Percentiles rank a stretch among this genome's conserved stretches.
These are phyloP conservation scores for Sporothrix curviconia DNA, from an alignment of 2,329 filamentous ascomycete species.

Conservation along the genomic window DNA sequence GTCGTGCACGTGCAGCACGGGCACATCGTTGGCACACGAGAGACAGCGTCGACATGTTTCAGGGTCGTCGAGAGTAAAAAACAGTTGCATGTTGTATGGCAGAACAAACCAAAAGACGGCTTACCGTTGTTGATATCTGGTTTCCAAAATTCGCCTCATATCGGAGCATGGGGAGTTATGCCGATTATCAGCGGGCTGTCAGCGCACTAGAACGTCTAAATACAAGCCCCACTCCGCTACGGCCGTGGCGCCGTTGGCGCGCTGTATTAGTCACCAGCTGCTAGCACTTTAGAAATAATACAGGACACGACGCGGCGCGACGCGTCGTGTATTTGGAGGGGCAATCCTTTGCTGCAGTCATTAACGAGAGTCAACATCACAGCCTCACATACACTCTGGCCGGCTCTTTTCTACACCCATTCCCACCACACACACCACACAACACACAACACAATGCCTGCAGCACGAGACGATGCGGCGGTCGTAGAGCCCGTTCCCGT, in stretches of 20 bases:
- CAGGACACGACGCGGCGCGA: too few relatives aligned
- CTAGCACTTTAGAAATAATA: neutral
- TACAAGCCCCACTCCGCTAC: neutral
- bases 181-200: too few relatives aligned
- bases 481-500: neutral
- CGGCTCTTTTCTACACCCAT: neutral
- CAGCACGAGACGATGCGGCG: conserved; percentile 4
- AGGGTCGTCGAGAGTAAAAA: neutral
- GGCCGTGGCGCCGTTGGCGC: neutral
- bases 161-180: neutral
- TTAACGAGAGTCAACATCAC: too few relatives aligned
- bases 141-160: neutral
- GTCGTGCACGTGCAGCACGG: neutral
- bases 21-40: conserved; percentile 10
- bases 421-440: neutral
- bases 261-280: neutral
- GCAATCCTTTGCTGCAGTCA: too few relatives aligned
- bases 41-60: neutral
- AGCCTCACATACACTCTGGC: neutral
- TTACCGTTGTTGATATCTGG: neutral
- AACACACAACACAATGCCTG: conserved; percentile 9
- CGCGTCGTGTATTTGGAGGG: too few relatives aligned
- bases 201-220: neutral
- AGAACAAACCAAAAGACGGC: too few relatives aligned
- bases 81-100: too few relatives aligned